Conservation (phyloP, 1,139 yeast species). For the Yamadazyma sp. region DNA sequence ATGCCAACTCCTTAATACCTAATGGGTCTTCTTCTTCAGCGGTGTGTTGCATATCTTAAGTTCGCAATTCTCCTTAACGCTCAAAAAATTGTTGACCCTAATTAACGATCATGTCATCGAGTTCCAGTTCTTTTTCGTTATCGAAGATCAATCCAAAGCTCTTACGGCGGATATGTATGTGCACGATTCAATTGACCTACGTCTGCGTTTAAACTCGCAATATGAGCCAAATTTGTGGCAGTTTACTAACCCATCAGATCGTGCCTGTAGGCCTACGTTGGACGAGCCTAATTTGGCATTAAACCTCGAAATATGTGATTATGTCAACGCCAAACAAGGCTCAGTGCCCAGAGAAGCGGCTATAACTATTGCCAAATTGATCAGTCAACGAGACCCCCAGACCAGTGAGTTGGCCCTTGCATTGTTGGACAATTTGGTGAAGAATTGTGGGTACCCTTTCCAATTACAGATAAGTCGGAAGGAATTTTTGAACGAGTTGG, state of each 20-base stretch:
- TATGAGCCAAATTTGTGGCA: too few relatives aligned
- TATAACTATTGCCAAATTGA: constrained; percentile 77
- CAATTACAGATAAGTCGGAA: constrained; percentile 93
- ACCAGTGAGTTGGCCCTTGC: constrained; percentile 60
- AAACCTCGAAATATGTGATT: constrained; percentile 90
- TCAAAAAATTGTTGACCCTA: constrained; percentile 2
- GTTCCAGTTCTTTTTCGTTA: constrained; percentile 35
- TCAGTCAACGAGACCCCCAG: constrained; percentile 82
- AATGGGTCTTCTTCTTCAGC: constrained; percentile 49
- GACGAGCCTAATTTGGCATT: constrained; percentile 86
- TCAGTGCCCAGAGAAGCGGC: constrained; percentile 92
- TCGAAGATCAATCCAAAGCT: constrained; percentile 57
- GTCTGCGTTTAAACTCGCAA: constrained; percentile 3
- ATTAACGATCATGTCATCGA: constrained; percentile 18
- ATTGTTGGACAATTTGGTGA: constrained; percentile 83
- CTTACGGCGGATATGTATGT: constrained; percentile 63
- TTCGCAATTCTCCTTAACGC: constrained; percentile 1
- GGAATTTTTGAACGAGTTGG: constrained; percentile 91
- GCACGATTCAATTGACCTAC: constrained; percentile 6
- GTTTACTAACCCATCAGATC: constrained; percentile 41
- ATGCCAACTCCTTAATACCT: constrained; percentile 56
- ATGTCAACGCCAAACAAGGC: constrained; percentile 90
- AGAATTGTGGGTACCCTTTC: constrained; percentile 97
- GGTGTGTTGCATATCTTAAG: neutral
- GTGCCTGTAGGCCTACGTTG: constrained; percentile 86